Evolutionary conservation across 805 yeast genomes (phyloP).

Genomic region (Candida sakaeoensis): DNA sequence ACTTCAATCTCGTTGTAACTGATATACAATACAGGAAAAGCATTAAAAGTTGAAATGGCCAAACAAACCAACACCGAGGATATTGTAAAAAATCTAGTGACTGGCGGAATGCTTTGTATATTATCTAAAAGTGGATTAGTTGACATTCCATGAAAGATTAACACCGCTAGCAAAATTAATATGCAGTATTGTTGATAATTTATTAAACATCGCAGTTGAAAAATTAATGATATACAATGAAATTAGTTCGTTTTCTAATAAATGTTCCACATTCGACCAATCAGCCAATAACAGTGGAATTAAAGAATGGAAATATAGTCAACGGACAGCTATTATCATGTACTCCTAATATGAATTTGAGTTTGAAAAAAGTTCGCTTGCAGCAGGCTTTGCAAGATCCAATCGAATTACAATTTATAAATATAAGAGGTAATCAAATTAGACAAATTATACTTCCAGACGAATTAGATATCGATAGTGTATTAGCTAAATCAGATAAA

Average conservation of each 20-base stretch:
- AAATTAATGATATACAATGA: slow-evolving; percentile 37
- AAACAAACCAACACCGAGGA: slow-evolving; percentile 45
- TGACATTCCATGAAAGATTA: not conserved
- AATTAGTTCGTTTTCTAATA: slow-evolving; percentile 74
- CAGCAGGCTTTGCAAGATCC: slow-evolving; percentile 70
- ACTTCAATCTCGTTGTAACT: slow-evolving; percentile 1
- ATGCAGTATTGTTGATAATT: not conserved
- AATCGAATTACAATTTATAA: slow-evolving; percentile 68
- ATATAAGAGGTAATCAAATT: slow-evolving; percentile 84
- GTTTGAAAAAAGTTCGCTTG: slow-evolving; percentile 75
- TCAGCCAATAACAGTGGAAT: slow-evolving; percentile 85
- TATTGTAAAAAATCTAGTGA: slow-evolving; percentile 54
- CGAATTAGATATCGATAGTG: slow-evolving; percentile 66
- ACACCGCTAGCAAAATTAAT: not conserved
- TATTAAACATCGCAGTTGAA: not conserved
- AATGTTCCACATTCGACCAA: slow-evolving; percentile 60
- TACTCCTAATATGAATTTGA: slow-evolving; percentile 87
- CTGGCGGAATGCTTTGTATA: slow-evolving; percentile 49
- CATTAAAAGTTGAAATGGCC: slow-evolving; percentile 14
- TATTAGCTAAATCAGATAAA: slow-evolving; percentile 50
- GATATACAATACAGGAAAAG: slow-evolving; percentile 14
- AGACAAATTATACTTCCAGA: slow-evolving; percentile 84
- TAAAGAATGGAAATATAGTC: slow-evolving; percentile 85
- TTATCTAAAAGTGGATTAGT: slow-evolving; percentile 15
- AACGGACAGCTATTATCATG: slow-evolving; percentile 83